Base-by-base conservation (phyloP, 1,284 basidiomycete species). In the Tilletia horrida region DNA sequence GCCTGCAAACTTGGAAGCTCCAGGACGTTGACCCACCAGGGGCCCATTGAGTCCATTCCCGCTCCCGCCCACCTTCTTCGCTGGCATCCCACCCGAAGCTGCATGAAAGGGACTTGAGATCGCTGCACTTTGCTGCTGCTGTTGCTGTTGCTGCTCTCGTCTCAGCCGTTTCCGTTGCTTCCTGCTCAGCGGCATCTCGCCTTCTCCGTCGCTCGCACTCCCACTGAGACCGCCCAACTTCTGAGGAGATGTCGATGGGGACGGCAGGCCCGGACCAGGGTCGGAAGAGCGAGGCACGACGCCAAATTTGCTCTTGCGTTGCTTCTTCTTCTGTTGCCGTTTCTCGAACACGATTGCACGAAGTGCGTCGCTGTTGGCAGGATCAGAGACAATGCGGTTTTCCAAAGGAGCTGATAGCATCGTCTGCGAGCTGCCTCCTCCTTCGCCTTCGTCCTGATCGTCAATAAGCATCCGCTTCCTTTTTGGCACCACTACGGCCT, bases 381-480 rank as follows among this genome's bases (percentile, higher is more conserved):
- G 18, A n/a, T 25, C 47, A 7, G 47, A 48, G 18, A 16, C 47
- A 8, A 16, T 3, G 50, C 50, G 8, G 23, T 27, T 21, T 11
- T 13, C 14, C 50, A 48, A 48, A 4, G 45, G 18, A 3, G 6
- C 3, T 23, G 45, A 23, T 6, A 4, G 45, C 21, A 18, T 48
- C 45, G 45, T 18, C 50, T 25, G 29, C 55, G 16, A 31, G 29
- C 14, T 25, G 14, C 9, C 21, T 16, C 18, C 29, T 16, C 21
- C 29, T 3, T 59, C 55, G 4, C 16, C 55, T 7, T 59, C 55
- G 4, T 59, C 55, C 14, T 29, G n/a, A 23, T 57, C 52, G 8
- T 23, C 25, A 27, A 59, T 25, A 25, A 59, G 21, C 18, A 40
- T 59, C 55, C 55, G 55, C 55, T 59, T 59, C 7, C 55, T 25